Evolutionary conservation across 1,139 yeast genomes (phyloP), one percentile per base, ranked within the genome.

Genomic region (Kluyveromyces marxianus): DNA sequence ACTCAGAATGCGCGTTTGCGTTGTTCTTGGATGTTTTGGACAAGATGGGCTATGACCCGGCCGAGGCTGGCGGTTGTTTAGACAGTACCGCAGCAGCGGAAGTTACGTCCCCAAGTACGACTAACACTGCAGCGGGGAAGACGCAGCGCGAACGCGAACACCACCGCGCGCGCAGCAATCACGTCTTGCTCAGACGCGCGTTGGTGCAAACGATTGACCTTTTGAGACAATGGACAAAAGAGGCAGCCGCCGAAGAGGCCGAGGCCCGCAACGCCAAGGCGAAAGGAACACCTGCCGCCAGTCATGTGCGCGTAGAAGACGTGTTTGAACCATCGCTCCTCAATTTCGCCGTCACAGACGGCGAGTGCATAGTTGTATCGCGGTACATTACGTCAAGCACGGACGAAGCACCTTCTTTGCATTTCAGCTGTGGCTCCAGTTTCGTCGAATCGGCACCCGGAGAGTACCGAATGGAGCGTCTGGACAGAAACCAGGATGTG

Each of bases 301-400:
- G 21, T 14, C 21, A 14, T 14, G 21, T 14, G 21, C 21, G 21
- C 21, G 51, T 68, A 48, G 59, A 57, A 6, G 58, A 54, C 1
- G 64, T 60, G 3, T 29, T 25, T 26, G 97, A 90, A 59, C 98
- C 98, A 0, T 86, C 95, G 10, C 69, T 92, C 51, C 70, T 92
- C 54, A 92, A 92, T 63, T 87, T 92, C 65, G 98, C 98, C 0
- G 89, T 90, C 6, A 90, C 97, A 0, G 97, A 92, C 63, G 97
- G 97, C 7, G 77, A 78, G 44, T 75, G 86, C n/a, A 87, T 90
- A 6, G 94, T 90, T 7, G 89, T 88, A 2, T 81, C 95, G 25
- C 72, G 98, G 44, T 92, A 92, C 61, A 83, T 92, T 47, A 84
- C 96, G 0, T 87, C 96, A 4, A 78, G 77, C 56, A 83, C 87